Percentiles rank a stretch among this genome's conserved stretches.
These are phyloP conservation scores for Auriculariales sp. DNA, from an alignment of 768 basidiomycete species.

Conservation along the genomic window DNA sequence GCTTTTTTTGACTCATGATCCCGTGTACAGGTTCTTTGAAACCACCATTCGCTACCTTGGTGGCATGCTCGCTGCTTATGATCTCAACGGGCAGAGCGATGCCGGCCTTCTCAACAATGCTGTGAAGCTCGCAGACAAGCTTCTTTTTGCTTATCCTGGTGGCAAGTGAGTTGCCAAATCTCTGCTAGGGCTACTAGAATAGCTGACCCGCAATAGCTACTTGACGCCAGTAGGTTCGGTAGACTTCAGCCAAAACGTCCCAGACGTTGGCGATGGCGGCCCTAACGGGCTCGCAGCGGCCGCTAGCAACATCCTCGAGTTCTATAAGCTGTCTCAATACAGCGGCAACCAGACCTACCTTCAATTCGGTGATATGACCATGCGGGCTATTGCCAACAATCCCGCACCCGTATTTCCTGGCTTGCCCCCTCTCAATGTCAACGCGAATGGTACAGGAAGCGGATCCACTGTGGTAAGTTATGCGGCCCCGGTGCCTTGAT, in stretches of 20 bases:
- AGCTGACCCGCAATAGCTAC: background rate
- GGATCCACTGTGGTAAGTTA: slow-evolving; percentile 39
- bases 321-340: slow-evolving; percentile 30
- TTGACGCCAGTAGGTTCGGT: background rate
- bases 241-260: background rate
- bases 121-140: background rate
- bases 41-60: background rate
- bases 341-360: slow-evolving; percentile 49
- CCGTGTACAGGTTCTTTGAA: background rate
- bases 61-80: background rate
- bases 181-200: background rate
- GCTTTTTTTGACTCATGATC: background rate
- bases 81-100: background rate
- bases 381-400: slow-evolving; percentile 31
- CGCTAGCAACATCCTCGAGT: background rate
- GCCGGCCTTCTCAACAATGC: background rate
- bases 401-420: slow-evolving; percentile 17
- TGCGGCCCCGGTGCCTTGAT: background rate
- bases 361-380: slow-evolving; percentile 34
- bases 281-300: background rate
- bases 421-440: slow-evolving; percentile 43
- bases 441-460: slow-evolving; percentile 33
- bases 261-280: background rate
- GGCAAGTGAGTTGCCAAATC: background rate
- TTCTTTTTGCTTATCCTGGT: background rate